Conservation (phyloP, 176 grass and related monocot genomes). For the Chrysopogon serrulatus region DNA sequence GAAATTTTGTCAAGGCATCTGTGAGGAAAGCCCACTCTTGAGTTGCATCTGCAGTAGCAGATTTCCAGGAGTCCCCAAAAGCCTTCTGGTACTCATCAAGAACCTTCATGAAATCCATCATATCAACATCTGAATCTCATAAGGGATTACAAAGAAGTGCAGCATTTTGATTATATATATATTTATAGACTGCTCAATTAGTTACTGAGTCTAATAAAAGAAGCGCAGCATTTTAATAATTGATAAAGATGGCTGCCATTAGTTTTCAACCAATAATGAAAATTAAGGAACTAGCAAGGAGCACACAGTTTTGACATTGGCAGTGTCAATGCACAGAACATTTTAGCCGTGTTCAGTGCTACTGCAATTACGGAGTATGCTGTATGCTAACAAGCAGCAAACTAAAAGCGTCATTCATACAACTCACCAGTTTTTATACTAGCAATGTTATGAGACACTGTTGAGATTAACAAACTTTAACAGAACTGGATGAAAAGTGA, state of each 20-base stretch:
- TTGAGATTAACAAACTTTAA: not conserved
- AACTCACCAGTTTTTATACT: not conserved
- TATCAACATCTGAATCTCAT: not conserved
- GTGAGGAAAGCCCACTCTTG: slow-evolving; percentile 81
- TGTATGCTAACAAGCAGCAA: not conserved
- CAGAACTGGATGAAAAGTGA: not conserved
- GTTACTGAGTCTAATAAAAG: not conserved
- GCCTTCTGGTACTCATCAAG: slow-evolving; percentile 98
- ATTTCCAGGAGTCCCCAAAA: slow-evolving; percentile 86
- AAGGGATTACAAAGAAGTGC: not conserved
- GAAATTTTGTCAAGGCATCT: slow-evolving; percentile 90
- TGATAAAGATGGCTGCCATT: not conserved
- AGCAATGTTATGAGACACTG: not conserved
- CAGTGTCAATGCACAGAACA: not conserved
- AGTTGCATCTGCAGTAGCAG: slow-evolving; percentile 52
- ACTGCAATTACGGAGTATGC: not conserved
- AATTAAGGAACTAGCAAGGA: not conserved
- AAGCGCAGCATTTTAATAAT: not conserved
- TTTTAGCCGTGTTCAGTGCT: not conserved
- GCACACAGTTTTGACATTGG: not conserved
- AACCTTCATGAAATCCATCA: slow-evolving; percentile 52
- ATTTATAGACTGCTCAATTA: not conserved
- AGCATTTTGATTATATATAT: not conserved
- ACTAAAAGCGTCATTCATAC: not conserved
- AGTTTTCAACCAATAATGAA: not conserved